These are phyloP conservation scores for Alternaria sp. DNA, from an alignment of 2,329 filamentous ascomycete genomes.

Conservation along the genomic window DNA sequence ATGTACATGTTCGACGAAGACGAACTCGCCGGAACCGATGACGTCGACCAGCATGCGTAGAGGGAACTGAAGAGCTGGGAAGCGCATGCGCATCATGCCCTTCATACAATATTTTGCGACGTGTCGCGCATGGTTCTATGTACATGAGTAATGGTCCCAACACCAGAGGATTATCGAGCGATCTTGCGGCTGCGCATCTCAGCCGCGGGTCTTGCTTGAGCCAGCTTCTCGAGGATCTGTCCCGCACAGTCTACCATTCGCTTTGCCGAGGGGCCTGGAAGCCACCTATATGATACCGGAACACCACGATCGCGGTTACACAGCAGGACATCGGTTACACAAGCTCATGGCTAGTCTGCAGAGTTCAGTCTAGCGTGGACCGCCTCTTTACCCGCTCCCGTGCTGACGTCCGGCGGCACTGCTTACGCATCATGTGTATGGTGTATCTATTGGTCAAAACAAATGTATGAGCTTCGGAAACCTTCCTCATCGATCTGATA, in stretches of 20 bases:
- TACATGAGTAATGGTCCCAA: neutral
- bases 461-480: neutral
- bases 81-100: too few species aligned
- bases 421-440: constrained; percentile 2
- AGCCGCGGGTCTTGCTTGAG: neutral
- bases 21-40: neutral
- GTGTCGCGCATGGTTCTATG: neutral
- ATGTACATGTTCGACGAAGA: neutral
- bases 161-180: neutral
- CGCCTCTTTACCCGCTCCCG: neutral
- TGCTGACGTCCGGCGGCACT: constrained; percentile 1
- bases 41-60: neutral
- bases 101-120: neutral
- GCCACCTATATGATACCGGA: neutral
- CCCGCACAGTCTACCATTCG: too few species aligned
- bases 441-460: neutral
- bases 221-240: neutral
- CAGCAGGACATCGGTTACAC: neutral
- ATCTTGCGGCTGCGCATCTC: neutral
- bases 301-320: neutral
- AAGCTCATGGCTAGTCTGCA: neutral
- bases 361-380: neutral
- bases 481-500: neutral
- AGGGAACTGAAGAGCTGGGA: neutral
- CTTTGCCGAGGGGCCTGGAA: too few species aligned